phyloP scores from a whole-genome alignment of 257 asterid genomes.

The Ilex asprella region DNA sequence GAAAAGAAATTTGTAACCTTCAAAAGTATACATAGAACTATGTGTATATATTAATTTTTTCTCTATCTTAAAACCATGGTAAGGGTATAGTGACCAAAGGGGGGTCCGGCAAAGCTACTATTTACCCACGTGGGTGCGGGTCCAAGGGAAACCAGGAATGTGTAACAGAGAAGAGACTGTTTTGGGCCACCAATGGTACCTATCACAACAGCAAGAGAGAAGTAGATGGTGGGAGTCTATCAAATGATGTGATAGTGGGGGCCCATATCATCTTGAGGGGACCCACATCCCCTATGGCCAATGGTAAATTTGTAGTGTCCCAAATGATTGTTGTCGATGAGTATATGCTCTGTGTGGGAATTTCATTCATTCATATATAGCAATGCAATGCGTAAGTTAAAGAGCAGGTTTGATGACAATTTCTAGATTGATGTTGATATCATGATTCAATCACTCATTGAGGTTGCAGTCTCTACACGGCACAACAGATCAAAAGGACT shows the following conservation, averaged over 20 bases:
- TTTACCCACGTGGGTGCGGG: constrained; percentile 38
- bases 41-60: too few species aligned
- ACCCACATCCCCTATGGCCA: neutral
- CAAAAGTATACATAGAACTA: too few species aligned
- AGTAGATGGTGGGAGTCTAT: constrained; percentile 44
- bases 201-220: constrained; percentile 10
- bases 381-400: neutral
- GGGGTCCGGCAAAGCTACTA: neutral
- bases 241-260: constrained; percentile 26
- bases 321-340: constrained; percentile 25
- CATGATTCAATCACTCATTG: too few species aligned
- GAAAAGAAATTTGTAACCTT: too few species aligned
- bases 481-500: too few species aligned
- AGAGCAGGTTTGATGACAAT: too few species aligned
- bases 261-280: too few species aligned
- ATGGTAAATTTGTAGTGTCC: neutral
- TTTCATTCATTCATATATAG: neutral
- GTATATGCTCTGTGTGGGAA: constrained; percentile 7
- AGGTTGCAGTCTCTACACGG: neutral
- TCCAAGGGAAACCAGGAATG: constrained; percentile 6
- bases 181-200: constrained; percentile 21
- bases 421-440: too few species aligned
- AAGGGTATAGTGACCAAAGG: too few species aligned
- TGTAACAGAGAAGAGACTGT: constrained; percentile 26
- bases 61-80: too few species aligned